Conservation (phyloP, 1,284 basidiomycete genomes). For the Tylopilus sp. region DNA sequence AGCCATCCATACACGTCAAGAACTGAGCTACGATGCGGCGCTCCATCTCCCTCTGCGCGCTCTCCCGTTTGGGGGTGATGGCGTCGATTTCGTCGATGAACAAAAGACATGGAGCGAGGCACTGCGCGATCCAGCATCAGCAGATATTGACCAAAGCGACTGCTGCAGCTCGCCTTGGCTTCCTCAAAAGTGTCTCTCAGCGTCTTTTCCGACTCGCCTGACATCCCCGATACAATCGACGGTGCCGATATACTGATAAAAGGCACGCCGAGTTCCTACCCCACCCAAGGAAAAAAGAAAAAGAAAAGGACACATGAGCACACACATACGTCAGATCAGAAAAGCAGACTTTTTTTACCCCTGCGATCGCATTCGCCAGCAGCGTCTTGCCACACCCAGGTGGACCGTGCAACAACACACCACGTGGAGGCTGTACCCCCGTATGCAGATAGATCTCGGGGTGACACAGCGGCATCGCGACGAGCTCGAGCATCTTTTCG, state of each 20-base stretch:
- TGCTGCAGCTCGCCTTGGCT: conserved; percentile 57
- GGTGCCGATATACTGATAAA: conserved; percentile 95
- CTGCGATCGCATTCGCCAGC: conserved; percentile 89
- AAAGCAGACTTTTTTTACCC: conserved; percentile 50
- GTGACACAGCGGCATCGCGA: conserved; percentile 92
- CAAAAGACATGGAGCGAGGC: conserved; percentile 82
- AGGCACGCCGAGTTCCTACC: conserved; percentile 83
- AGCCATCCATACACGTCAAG: conserved; percentile 96
- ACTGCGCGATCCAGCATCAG: conserved; percentile 41
- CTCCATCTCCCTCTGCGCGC: conserved; percentile 97
- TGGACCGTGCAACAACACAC: conserved; percentile 93
- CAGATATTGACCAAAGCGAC: neutral
- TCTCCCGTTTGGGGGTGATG: conserved; percentile 96
- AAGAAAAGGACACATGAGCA: conserved; percentile 6
- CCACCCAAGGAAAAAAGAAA: too few relatives aligned
- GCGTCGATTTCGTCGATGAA: conserved; percentile 99
- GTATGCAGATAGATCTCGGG: conserved; percentile 95
- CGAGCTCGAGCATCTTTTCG: conserved; percentile 92
- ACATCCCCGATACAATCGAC: conserved; percentile 95
- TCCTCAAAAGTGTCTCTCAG: conserved; percentile 95
- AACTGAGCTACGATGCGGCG: conserved; percentile 95
- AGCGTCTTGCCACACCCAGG: conserved; percentile 97
- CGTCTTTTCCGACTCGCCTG: conserved; percentile 95
- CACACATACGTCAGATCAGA: neutral
- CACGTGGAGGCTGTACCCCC: conserved; percentile 88